phyloP scores from a whole-genome alignment of 441 rosid species.

The Erodium chrysanthum region DNA sequence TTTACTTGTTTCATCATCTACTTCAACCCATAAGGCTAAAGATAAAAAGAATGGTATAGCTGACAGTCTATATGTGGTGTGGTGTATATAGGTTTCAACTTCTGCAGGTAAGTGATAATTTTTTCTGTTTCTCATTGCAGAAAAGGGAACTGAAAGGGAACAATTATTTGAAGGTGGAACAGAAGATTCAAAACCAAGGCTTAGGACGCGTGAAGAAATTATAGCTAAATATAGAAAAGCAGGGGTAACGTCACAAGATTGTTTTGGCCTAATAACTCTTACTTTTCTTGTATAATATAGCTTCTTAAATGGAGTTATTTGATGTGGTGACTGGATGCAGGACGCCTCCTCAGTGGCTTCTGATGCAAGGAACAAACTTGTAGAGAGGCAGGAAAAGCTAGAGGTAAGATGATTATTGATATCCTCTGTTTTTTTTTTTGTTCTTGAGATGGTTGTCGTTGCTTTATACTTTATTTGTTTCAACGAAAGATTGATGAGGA shows the following conservation, averaged over 20 bases:
- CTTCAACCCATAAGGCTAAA: conserved; percentile 30
- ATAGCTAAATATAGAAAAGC: conserved; percentile 45
- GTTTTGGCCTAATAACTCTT: conserved; percentile 10
- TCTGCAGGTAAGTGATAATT: conserved; percentile 1
- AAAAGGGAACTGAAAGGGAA: conserved; percentile 38
- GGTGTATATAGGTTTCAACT: conserved; percentile 2
- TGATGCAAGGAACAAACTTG: conserved; percentile 50
- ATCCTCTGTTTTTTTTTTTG: background rate
- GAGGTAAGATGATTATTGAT: conserved; percentile 43
- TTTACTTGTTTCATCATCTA: conserved; percentile 17
- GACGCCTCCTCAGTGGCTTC: conserved; percentile 53
- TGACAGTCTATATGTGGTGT: conserved; percentile 6
- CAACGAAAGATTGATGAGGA: too few species aligned
- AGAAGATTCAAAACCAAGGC: conserved; percentile 38
- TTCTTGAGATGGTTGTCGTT: background rate
- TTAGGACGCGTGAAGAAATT: conserved; percentile 51
- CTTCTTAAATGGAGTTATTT: conserved; percentile 5
- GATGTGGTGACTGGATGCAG: conserved; percentile 25
- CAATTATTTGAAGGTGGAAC: conserved; percentile 35
- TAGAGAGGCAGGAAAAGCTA: conserved; percentile 49
- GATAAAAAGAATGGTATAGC: conserved; percentile 28
- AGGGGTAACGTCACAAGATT: conserved; percentile 28
- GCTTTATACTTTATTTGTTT: too few species aligned
- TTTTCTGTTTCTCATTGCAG: conserved; percentile 24
- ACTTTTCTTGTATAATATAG: background rate